Base-by-base conservation (phyloP, 495 filamentous ascomycete species). In the Aspergillus bertholletiae region DNA sequence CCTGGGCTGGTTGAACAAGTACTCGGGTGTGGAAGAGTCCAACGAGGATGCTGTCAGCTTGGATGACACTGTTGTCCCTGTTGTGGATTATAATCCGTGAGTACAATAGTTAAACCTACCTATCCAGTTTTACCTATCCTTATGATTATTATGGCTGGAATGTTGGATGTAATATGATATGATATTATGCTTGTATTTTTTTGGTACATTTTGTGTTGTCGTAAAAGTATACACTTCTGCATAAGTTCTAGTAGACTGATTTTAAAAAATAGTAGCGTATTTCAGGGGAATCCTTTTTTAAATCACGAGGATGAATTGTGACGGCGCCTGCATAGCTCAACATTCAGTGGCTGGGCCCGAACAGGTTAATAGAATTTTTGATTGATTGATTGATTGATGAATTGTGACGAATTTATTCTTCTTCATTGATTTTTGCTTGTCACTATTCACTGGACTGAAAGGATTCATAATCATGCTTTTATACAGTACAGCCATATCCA, bases 1-100 rank as follows among this genome's bases (percentile, higher is more conserved):
- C 7, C 65, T 76, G 32, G 75, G 75, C 17, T 80, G 75, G 75
- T 63, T 80, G 52, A 80, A 80, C 52, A 60, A 65, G 55, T 79
- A 73, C 41, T 64, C 68, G 1, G 70, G 69, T 2, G 43, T 74
- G 22, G 62, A 51, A 30, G 49, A 58, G n/a, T 43, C 51, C 24
- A 66, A 69, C n/a, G 49, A 60, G 4, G 37, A 63, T 35, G 64
- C 71, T n/a, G 64, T 74, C 12, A 63, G 54, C 17, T 37, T 74
- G 51, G 61, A 70, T 20, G 71, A 74, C 59, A 72, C 71, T 0
- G 52, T 53, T 32, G 44, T 70, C 8, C 62, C 63, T 5, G 71
- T 74, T 35, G 69, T 71, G 21, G 49, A 74, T 21, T 67, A 63
- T 40, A 59, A 69, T 34, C 62, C 69, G 46, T 67, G 49, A 60